Conservation (phyloP, 768 basidiomycete species). For the Boletus sp. region DNA sequence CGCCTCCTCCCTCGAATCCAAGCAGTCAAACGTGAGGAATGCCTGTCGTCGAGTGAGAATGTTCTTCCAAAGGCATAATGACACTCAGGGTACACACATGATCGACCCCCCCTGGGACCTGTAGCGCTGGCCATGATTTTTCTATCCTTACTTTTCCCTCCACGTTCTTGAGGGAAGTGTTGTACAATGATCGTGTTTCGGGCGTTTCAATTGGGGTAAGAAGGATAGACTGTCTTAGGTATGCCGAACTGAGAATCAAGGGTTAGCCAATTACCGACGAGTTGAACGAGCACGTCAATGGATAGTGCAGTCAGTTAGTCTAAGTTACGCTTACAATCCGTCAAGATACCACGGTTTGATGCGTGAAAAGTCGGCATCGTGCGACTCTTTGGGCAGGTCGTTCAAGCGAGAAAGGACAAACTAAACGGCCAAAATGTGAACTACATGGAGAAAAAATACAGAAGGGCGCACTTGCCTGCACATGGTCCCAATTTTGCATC, state of each 20-base stretch:
- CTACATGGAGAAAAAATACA: not conserved
- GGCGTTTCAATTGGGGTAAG: slow-evolving; percentile 88
- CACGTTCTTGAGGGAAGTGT: slow-evolving; percentile 73
- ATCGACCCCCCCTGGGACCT: slow-evolving; percentile 80
- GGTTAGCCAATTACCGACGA: not conserved
- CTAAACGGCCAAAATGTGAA: slow-evolving; percentile 39
- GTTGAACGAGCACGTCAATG: slow-evolving; percentile 70
- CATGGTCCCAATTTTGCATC: slow-evolving; percentile 99
- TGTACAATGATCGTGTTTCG: slow-evolving; percentile 81
- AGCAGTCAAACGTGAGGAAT: slow-evolving; percentile 73
- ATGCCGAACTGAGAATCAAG: slow-evolving; percentile 56
- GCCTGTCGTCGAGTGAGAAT: slow-evolving; percentile 41
- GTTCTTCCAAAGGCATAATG: not conserved
- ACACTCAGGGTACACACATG: slow-evolving; percentile 49
- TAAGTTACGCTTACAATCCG: slow-evolving; percentile 65
- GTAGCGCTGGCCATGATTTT: slow-evolving; percentile 65
- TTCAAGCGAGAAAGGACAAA: slow-evolving; percentile 86
- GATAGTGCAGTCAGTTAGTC: slow-evolving; percentile 62
- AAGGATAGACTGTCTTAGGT: slow-evolving; percentile 87
- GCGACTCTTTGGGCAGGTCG: slow-evolving; percentile 88
- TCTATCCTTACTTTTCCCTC: slow-evolving; percentile 78
- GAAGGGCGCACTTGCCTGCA: slow-evolving; percentile 59
- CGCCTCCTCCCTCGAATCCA: slow-evolving; percentile 70
- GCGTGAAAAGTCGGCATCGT: slow-evolving; percentile 92
- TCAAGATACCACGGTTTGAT: slow-evolving; percentile 99